Evolutionary conservation across 1,139 yeast genomes (phyloP), one percentile per base, ranked within the genome.

Genomic region (Suhomyces coccinellae): DNA sequence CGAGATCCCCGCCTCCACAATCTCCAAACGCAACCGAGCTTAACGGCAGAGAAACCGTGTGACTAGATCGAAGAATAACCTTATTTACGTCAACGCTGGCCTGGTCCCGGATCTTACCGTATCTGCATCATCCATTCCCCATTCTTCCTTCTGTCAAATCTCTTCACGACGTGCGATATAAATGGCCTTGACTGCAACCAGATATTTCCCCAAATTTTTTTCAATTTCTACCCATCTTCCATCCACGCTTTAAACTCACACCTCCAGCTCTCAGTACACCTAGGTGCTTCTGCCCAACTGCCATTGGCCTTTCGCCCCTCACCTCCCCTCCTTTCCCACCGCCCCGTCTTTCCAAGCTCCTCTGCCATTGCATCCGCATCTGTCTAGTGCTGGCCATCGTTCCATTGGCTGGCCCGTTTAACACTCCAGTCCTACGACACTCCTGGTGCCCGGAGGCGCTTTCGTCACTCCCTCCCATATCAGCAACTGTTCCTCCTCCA

Each of bases 181-280:
- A 34, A 34, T 34, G 36, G 36, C 14, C 29, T 34, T 34, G 36
- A 34, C 36, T 34, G 36, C 36, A 34, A 34, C 36, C 36, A 26
- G 29, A 20, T 24, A 14, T 10, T 22, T 24, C 36, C 22, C 29
- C 36, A 16, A 22, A 20, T 34, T 14, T 27, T 27, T 22, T 24
- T 24, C n/a, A 6, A 14, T 16, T 24, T 13, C 29, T 29, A 6
- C 5, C 28, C 36, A 22, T 14, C 12, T 16, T 12, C 34, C 38
- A 27, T 13, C 15, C n/a, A 7, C 32, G 31, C 32, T 27, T 11
- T 13, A 17, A 27, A 15, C 12, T 20, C 15, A 17, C 26, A 24
- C 16, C 33, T 13, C 17, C 33, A 6, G 33, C 33, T 16, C 36
- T 10, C 26, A n/a, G 3, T 9, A 3, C n/a, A 20, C 36, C 36